Evolutionary conservation across 805 yeast genomes (phyloP), one percentile per base, ranked within the genome.

Genomic region (Cyberlindnera petersonii): DNA sequence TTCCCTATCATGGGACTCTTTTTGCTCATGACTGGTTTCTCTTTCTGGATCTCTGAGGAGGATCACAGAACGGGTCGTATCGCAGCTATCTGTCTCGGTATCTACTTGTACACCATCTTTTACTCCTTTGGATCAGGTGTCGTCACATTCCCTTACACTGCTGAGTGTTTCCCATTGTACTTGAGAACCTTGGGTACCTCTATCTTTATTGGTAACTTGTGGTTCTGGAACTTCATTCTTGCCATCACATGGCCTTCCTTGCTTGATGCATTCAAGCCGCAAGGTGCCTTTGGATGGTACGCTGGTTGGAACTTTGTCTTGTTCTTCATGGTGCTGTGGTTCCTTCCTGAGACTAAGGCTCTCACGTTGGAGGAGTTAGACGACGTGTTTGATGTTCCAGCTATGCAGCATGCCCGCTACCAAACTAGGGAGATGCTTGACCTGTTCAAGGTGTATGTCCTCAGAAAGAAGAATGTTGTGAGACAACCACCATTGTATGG

Each of bases 61-160:
- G 17, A 33, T 3, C 48, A 59, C 7, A 56, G 53, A 18, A 60
- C 73, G 7, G 80, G 79, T 4, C 71, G 85, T 52, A 61, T 82
- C 43, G 96, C 79, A 4, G 71, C 82, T 38, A 78, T 85, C 40
- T 68, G 82, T 6, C 65, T 77, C 44, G 94, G 93, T 49, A 79
- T 86, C 42, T 86, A 86, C 58, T 56, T 86, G 22, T 86, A 74
- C 61, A 68, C 86, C 0, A 71, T 77, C 30, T 81, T 82, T 40
- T 86, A 86, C 63, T 83, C 94, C 0, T 77, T 85, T 4, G 91
- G 94, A 39, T 86, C 83, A 59, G 95, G 95, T 31, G 94, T 93
- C 11, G 93, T 86, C 31, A 94, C 95, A 4, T 86, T 86, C 65
- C 82, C 93, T 3, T 84, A 86, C 56, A 80, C 88, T 18, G 94